These are phyloP conservation scores for Trichosanthes cucumerina DNA, from an alignment of 306 rosid genomes.

Conservation along the genomic window DNA sequence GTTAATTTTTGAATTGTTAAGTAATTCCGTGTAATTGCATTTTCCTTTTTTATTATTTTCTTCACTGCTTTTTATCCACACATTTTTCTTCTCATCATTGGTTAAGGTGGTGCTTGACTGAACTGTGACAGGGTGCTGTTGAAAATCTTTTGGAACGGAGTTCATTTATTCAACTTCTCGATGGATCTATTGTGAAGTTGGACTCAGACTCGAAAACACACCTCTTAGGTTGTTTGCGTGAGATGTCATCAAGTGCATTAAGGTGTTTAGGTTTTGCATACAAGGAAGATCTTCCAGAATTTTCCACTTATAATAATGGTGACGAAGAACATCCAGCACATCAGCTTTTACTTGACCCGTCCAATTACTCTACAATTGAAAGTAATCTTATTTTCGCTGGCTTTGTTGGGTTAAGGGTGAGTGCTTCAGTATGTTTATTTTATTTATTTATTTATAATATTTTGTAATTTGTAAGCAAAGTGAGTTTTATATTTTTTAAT, in stretches of 20 bases:
- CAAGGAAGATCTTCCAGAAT: conserved; percentile 53
- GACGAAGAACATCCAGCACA: conserved; percentile 89
- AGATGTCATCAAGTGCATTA: conserved; percentile 82
- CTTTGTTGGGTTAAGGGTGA: conserved; percentile 78
- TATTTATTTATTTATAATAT: background rate
- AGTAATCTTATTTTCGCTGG: conserved; percentile 75
- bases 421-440: conserved; percentile 21
- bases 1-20: background rate
- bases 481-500: background rate
- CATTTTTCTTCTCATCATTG: background rate
- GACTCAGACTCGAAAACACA: conserved; percentile 43
- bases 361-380: conserved; percentile 73
- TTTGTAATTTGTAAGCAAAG: background rate
- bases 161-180: conserved; percentile 54
- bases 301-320: conserved; percentile 43
- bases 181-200: conserved; percentile 53
- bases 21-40: background rate
- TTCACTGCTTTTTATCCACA: background rate
- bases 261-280: conserved; percentile 94
- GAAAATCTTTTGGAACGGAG: conserved; percentile 80
- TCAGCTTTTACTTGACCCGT: conserved; percentile 70
- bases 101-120: background rate
- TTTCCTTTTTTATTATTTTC: background rate
- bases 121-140: conserved; percentile 70
- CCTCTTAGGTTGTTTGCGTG: conserved; percentile 54